phyloP scores from a whole-genome alignment of 2,329 filamentous ascomycete species.

The Fusarium veterinarium region DNA sequence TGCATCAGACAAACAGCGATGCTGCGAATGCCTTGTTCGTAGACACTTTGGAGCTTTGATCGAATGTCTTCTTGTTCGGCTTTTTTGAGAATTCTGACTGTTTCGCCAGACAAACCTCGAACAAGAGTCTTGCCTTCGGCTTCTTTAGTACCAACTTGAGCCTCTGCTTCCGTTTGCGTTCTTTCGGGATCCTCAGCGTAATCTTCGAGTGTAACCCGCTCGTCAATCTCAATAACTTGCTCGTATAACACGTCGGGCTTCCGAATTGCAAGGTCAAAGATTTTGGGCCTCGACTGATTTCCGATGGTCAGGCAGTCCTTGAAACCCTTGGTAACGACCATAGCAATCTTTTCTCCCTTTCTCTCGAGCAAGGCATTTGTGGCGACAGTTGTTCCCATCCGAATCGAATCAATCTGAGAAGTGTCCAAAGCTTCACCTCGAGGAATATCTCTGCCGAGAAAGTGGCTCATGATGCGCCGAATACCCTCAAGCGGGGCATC shows the following conservation, averaged over 20 bases:
- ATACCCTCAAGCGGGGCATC: slow-evolving; percentile 94
- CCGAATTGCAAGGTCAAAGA: slow-evolving; percentile 89
- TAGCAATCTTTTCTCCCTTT: slow-evolving; percentile 88
- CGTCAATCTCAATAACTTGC: slow-evolving; percentile 87
- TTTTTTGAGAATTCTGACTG: slow-evolving; percentile 72
- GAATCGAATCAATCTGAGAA: slow-evolving; percentile 85
- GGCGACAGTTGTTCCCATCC: slow-evolving; percentile 95
- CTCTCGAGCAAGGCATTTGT: slow-evolving; percentile 92
- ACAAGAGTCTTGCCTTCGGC: slow-evolving; percentile 69
- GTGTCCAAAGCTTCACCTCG: slow-evolving; percentile 85
- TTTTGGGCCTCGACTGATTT: slow-evolving; percentile 88
- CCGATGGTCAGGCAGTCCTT: slow-evolving; percentile 89
- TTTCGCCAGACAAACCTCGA: slow-evolving; percentile 75
- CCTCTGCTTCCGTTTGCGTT: slow-evolving; percentile 64
- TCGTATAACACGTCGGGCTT: slow-evolving; percentile 91
- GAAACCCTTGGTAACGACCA: slow-evolving; percentile 90
- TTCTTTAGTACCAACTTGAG: slow-evolving; percentile 60
- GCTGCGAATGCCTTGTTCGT: slow-evolving; percentile 76
- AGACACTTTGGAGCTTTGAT: slow-evolving; percentile 70
- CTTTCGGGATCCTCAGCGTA: slow-evolving; percentile 88
- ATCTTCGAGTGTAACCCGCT: slow-evolving; percentile 90
- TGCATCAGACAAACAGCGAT: slow-evolving; percentile 94
- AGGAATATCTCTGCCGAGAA: slow-evolving; percentile 79
- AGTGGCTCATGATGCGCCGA: slow-evolving; percentile 83
- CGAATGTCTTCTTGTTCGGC: slow-evolving; percentile 67